phyloP scores from a whole-genome alignment of 2,329 filamentous ascomycete species.

The Ciborinia camelliae region DNA sequence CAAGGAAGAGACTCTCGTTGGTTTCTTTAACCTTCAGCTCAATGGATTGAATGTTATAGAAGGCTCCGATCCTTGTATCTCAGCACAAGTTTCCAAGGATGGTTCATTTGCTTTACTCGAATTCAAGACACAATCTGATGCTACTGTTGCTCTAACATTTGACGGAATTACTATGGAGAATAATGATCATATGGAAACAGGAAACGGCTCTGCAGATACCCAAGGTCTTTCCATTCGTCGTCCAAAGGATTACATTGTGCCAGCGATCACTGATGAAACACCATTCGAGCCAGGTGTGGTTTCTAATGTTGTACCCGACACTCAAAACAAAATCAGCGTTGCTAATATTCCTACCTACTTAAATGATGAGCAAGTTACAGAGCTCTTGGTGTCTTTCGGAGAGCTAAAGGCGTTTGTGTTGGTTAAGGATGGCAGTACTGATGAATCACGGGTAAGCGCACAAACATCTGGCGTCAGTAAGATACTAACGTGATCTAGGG shows the following conservation, averaged over 20 bases:
- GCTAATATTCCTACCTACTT: slow-evolving; percentile 86
- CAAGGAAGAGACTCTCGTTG: slow-evolving; percentile 72
- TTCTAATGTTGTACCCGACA: slow-evolving; percentile 80
- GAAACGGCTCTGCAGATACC: slow-evolving; percentile 49
- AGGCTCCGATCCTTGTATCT: slow-evolving; percentile 77
- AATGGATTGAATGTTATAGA: slow-evolving; percentile 94
- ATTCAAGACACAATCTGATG: slow-evolving; percentile 82
- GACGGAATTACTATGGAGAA: slow-evolving; percentile 88
- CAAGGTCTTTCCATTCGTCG: slow-evolving; percentile 72
- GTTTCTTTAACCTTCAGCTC: slow-evolving; percentile 94
- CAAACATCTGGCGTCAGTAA: background rate
- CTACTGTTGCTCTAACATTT: slow-evolving; percentile 85
- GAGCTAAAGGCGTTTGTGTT: slow-evolving; percentile 89
- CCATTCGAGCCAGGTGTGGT: slow-evolving; percentile 73
- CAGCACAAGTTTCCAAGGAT: slow-evolving; percentile 78
- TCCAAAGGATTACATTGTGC: slow-evolving; percentile 96
- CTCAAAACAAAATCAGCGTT: slow-evolving; percentile 91
- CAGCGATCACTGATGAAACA: slow-evolving; percentile 69
- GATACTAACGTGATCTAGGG: slow-evolving; percentile 55
- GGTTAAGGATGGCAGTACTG: slow-evolving; percentile 80
- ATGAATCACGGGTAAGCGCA: slow-evolving; percentile 75
- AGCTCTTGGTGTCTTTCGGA: slow-evolving; percentile 86
- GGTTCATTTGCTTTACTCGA: slow-evolving; percentile 81
- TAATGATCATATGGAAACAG: slow-evolving; percentile 50
- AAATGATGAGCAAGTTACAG: slow-evolving; percentile 84